Evolutionary conservation across 768 basidiomycete species (phyloP), one percentile per base, ranked within the genome.

Genomic region (Suillus fuscotomentosus): DNA sequence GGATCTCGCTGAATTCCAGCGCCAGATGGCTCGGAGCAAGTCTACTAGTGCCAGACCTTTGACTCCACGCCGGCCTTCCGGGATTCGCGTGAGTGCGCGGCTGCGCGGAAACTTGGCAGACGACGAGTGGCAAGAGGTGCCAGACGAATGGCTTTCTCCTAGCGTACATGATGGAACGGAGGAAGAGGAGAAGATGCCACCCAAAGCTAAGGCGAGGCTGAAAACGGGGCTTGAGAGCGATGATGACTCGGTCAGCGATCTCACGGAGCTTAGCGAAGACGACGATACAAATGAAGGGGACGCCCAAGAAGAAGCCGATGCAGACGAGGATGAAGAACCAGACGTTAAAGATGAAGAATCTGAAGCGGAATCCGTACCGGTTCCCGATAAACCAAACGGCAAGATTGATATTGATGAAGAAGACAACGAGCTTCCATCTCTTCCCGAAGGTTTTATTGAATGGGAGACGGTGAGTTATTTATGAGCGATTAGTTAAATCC

Each of bases 401-500:
- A 53, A 43, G 42, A 31, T 38, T 15, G 22, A 20, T 42, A n/a
- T 24, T 17, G 60, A 24, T 39, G 67, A 67, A 43, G 68, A 63
- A 41, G 64, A 51, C 8, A 41, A 61, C 6, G 62, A 60, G 47
- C 10, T 24, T 34, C 60, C 65, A 11, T 70, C 69, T n/a, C 61
- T 77, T 24, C 83, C 82, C 5, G 79, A 80, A 2, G 83, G 83
- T 56, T 92, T 92, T 69, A 74, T 93, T 47, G 95, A 97, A 75
- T 98, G 96, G 95, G 93, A 97, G 80, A 91, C 91, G 70, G 95
- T 94, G 65, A 70, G 87, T 80, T 51, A 41, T 60, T 47, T 60
- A 42, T 42, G 48, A 54, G n/a, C 6, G 8, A 43, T 17, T 3
- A 14, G 48, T 45, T 41, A 3, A 14, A 15, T 5, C 9, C 68